Conservation (phyloP, 139 green algal species). For the Tetraselmis chui region DNA sequence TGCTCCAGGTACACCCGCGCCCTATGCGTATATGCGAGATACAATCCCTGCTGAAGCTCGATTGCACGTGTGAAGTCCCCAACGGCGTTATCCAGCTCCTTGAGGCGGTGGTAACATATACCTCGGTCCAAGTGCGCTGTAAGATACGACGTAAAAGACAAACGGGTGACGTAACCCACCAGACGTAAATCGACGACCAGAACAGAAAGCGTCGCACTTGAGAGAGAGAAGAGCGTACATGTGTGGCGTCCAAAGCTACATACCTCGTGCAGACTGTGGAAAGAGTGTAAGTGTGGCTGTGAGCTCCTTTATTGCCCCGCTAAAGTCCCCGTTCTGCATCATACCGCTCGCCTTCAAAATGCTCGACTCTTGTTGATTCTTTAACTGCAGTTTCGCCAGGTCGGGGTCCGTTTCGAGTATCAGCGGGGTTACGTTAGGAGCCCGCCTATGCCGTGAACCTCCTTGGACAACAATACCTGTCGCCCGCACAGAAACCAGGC, state of each 20-base stretch:
- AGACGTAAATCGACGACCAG: too few species aligned
- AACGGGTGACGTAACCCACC: too few species aligned
- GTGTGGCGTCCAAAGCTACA: too few species aligned
- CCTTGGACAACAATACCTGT: not conserved
- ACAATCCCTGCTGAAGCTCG: not conserved
- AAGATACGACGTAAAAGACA: too few species aligned
- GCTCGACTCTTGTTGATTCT: not conserved
- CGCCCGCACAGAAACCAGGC: not conserved
- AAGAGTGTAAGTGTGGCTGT: not conserved
- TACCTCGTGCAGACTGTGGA: not conserved
- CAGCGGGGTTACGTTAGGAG: not conserved
- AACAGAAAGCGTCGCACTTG: too few species aligned
- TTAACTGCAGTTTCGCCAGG: not conserved
- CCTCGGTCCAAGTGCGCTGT: not conserved
- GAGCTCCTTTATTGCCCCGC: not conserved
- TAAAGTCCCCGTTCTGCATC: not conserved
- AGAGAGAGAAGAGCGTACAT: too few species aligned
- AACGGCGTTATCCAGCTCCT: not conserved
- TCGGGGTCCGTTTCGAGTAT: not conserved
- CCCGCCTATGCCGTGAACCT: not conserved
- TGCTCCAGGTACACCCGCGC: not conserved
- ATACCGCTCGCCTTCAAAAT: not conserved
- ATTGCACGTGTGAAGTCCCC: not conserved
- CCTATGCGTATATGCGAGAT: not conserved
- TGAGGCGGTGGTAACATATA: not conserved